Conservation (phyloP, 257 asterid species). For the Nicotiana knightiana region DNA sequence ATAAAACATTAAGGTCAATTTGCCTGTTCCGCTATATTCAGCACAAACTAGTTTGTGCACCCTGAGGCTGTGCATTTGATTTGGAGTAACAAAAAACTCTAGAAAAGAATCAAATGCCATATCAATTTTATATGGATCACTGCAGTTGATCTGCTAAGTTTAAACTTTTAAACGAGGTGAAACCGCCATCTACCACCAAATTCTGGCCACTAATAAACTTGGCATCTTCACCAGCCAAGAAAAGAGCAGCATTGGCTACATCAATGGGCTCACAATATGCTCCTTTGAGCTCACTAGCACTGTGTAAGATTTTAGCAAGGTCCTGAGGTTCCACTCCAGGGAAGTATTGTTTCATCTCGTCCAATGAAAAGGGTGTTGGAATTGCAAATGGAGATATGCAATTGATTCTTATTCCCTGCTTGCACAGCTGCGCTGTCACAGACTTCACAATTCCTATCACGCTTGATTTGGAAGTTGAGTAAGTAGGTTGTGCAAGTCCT, state of each 20-base stretch:
- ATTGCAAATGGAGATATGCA: slow-evolving; percentile 81
- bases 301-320: slow-evolving; percentile 46
- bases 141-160: slow-evolving; percentile 1
- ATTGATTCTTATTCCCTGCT: slow-evolving; percentile 63
- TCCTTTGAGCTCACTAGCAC: slow-evolving; percentile 50
- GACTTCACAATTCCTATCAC: slow-evolving; percentile 65
- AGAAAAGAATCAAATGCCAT: background rate
- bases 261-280: slow-evolving; percentile 58
- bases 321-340: slow-evolving; percentile 34
- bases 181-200: slow-evolving; percentile 76
- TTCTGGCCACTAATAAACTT: slow-evolving; percentile 77
- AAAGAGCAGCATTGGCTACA: slow-evolving; percentile 71
- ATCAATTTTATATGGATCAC: background rate
- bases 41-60: background rate
- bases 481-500: slow-evolving; percentile 70
- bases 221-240: slow-evolving; percentile 69
- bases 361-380: slow-evolving; percentile 60
- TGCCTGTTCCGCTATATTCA: background rate
- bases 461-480: slow-evolving; percentile 56
- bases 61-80: background rate
- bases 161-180: slow-evolving; percentile 38
- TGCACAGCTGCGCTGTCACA: slow-evolving; percentile 52
- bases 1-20: too few relatives aligned
- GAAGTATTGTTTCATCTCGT: slow-evolving; percentile 42
- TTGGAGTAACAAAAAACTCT: background rate